phyloP scores from a whole-genome alignment of 208 protist species.

The Trypanosoma vivax region DNA sequence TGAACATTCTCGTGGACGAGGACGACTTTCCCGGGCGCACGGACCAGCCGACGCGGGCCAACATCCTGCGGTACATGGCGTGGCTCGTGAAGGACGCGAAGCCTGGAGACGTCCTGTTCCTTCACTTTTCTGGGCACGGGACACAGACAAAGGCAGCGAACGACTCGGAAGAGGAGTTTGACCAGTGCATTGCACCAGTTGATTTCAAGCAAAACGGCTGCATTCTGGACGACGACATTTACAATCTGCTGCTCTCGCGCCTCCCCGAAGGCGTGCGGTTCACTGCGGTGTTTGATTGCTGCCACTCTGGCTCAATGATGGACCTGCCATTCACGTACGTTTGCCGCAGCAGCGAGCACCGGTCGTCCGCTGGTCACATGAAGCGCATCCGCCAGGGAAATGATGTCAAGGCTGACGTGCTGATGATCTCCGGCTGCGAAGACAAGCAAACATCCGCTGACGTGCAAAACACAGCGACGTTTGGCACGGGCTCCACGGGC shows the following conservation, averaged over 20 bases:
- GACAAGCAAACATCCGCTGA: slow-evolving; percentile 58
- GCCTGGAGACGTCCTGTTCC: slow-evolving; percentile 66
- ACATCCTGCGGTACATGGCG: slow-evolving; percentile 68
- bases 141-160: slow-evolving; percentile 34
- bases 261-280: slow-evolving; percentile 64
- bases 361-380: slow-evolving; percentile 34
- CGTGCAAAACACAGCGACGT: slow-evolving; percentile 37
- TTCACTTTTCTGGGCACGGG: slow-evolving; percentile 83
- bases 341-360: slow-evolving; percentile 18
- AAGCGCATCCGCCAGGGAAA: slow-evolving; percentile 55
- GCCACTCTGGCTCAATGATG: slow-evolving; percentile 80
- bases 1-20: slow-evolving; percentile 68
- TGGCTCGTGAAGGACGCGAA: slow-evolving; percentile 57
- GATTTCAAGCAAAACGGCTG: slow-evolving; percentile 50
- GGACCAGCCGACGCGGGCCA: slow-evolving; percentile 38
- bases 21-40: slow-evolving; percentile 30
- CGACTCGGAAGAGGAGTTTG: slow-evolving; percentile 61
- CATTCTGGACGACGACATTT: slow-evolving; percentile 77
- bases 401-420: slow-evolving; percentile 33
- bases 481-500: slow-evolving; percentile 34
- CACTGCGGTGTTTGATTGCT: slow-evolving; percentile 84
- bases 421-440: slow-evolving; percentile 64
- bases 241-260: slow-evolving; percentile 28
- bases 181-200: slow-evolving; percentile 65
- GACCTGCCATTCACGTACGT: slow-evolving; percentile 71